These are phyloP conservation scores for Trichosporon ovoides DNA, from an alignment of 1,284 basidiomycete species.

Conservation along the genomic window DNA sequence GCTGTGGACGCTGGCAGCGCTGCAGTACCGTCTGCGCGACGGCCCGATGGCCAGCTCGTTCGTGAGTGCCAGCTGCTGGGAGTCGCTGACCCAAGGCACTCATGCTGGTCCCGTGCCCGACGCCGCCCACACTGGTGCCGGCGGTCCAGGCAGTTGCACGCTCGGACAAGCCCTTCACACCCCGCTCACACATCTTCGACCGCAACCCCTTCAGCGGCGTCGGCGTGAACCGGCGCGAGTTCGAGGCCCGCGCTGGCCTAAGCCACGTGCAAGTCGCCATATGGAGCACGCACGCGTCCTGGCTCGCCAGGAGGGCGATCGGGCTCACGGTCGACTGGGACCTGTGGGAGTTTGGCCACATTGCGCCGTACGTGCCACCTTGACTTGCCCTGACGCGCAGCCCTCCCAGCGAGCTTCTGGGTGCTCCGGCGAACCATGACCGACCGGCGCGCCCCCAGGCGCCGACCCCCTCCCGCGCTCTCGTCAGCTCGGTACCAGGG, in stretches of 20 bases:
- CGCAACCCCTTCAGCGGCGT: conserved; percentile 17
- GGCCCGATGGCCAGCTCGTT: conserved; percentile 16
- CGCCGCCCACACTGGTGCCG: conserved; percentile 7
- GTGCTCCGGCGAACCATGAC: background rate
- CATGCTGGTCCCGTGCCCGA: conserved; percentile 17
- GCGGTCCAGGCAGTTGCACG: conserved; percentile 12
- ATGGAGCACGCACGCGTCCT: conserved; percentile 15
- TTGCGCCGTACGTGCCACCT: conserved; percentile 8
- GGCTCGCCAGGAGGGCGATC: conserved; percentile 11
- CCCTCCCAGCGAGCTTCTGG: conserved; percentile 7
- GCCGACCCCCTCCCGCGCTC: background rate
- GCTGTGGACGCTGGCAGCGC: conserved; percentile 18
- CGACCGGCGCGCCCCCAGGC: background rate
- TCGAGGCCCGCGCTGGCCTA: conserved; percentile 8
- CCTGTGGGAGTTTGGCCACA: conserved; percentile 13
- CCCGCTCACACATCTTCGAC: conserved; percentile 16
- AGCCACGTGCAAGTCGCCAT: conserved; percentile 12
- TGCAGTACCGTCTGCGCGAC: conserved; percentile 21
- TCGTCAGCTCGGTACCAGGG: background rate
- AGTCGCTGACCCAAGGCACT: conserved; percentile 10
- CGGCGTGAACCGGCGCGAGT: conserved; percentile 5
- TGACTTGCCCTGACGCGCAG: background rate
- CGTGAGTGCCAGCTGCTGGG: background rate
- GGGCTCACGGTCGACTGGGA: conserved; percentile 14
- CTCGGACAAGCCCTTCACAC: conserved; percentile 12